Evolutionary conservation across 257 asterid genomes (phyloP), one percentile per base, ranked within the genome.

Genomic region (Forsythia suspensa): DNA sequence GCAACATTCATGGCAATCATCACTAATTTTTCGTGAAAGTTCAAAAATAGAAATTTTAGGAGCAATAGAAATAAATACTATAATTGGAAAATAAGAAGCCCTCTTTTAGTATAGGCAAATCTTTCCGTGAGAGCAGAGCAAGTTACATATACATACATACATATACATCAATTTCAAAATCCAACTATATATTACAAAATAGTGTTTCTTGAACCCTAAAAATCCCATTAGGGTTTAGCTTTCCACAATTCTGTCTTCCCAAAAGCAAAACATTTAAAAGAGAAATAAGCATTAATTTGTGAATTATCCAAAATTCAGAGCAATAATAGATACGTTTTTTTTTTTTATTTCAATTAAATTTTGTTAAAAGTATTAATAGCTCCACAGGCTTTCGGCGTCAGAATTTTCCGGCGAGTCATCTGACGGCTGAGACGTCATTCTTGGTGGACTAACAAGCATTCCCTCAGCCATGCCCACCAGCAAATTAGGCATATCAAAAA

Each of bases 391-490:
- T 41, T 86, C 92, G 1, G 46, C 85, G 72, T 81, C 88, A 1
- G 80, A 81, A 80, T 73, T 79, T 7, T 70, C 84, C 72, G 87
- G 86, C 75, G 87, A 84, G 59, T 83, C 88, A 9, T 85, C 85
- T 9, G 79, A 59, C 70, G 87, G 88, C 37, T 86, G 80, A 76
- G 85, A 51, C 36, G 43, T 68, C 86, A 89, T 81, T 40, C 92
- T 75, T 0, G 91, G 91, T 9, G 85, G 91, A 79, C 90, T 87
- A 7, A 87, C 80, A 4, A 86, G 89, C 91, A 88, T 85, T 41
- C 91, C 91, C 81, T 84, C 89, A 52, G 91, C 91, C 91, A 88
- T 85, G 15, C 81, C 87, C 70, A 76, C 75, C 71, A 88, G 74
- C 89, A 88, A 40, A 34, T 85, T 88, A n/a, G 91, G 91, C 86